Base-by-base conservation (phyloP, 2,329 filamentous ascomycete species). In the Fusarium euwallaceae region DNA sequence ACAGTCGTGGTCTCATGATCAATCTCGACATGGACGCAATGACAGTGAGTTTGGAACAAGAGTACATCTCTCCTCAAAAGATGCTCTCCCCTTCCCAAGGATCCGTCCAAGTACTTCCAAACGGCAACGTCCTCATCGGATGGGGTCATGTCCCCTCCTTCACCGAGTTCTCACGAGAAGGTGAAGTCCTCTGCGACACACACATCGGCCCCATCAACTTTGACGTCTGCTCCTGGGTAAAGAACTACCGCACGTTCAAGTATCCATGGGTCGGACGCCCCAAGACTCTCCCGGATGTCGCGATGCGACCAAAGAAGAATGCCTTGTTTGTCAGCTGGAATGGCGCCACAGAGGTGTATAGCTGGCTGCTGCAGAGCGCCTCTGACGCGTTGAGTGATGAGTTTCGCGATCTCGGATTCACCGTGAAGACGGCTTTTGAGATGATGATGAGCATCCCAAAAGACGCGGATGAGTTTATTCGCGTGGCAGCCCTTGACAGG, bases 221-320 rank as follows among this genome's bases (percentile, higher is more conserved):
- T 70, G 80, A 78, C 67, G 77, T 79, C 74, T 79, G 78, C 77
- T 66, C 66, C n/a, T 71, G 65, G 64, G 84, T 88, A 4, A 84
- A 87, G 75, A 89, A 87, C 62, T 92, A 91, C 74, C 86, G 89
- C 36, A 86, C 85, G 3, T 87, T 87, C 79, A 88, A 88, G 75
- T 86, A 84, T 72, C 82, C 86, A 64, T 92, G 89, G 89, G 83
- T 84, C 4, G 88, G 86, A 0, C 78, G 81, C 12, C 88, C 88
- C 1, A 69, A 55, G 11, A 75, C 76, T 22, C 59, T 72, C 5
- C 80, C 80, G 3, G 69, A 76, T 12, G 75, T 79, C 2, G 76
- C 77, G 6, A 72, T 82, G 6, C 61, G 68, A 9, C 74, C 70
- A 2, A 61, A 75, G 16, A 74, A 78, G 22, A 70, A 76, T 0